phyloP scores from a whole-genome alignment of 2,329 filamentous ascomycete species.

The Mycosphaerelloides madeirae region DNA sequence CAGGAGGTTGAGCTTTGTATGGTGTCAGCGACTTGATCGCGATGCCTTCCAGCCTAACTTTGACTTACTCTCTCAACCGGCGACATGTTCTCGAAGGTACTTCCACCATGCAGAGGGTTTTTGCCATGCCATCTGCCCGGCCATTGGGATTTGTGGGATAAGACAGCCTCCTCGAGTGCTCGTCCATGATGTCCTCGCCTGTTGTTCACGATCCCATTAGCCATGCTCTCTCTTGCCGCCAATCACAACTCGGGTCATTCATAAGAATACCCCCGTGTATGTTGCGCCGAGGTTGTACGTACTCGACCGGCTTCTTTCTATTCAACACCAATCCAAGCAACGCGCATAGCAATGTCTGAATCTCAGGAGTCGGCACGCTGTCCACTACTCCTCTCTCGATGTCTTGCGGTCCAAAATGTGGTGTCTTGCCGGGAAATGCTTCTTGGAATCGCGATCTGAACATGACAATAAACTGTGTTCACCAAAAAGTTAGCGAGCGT shows the following conservation, averaged over 20 bases:
- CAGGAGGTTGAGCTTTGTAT: slow-evolving; percentile 69
- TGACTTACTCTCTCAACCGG: slow-evolving; percentile 70
- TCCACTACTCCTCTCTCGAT: slow-evolving; percentile 82
- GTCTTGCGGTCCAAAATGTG: slow-evolving; percentile 92
- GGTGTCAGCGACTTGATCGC: slow-evolving; percentile 13
- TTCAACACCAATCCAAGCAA: slow-evolving; percentile 84
- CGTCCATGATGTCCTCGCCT: slow-evolving; percentile 90
- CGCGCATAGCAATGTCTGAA: slow-evolving; percentile 84
- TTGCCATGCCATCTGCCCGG: slow-evolving; percentile 73
- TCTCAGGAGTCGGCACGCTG: slow-evolving; percentile 71
- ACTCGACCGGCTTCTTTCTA: slow-evolving; percentile 98
- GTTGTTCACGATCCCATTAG: slow-evolving; percentile 10
- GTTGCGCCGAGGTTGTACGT: slow-evolving; percentile 40
- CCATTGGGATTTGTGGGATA: slow-evolving; percentile 84
- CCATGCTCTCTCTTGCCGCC: too few species aligned
- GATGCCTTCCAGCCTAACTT: background rate
- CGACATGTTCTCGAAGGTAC: slow-evolving; percentile 76
- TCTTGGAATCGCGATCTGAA: slow-evolving; percentile 92
- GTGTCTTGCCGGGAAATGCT: slow-evolving; percentile 77
- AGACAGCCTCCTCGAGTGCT: slow-evolving; percentile 88
- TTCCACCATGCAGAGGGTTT: slow-evolving; percentile 76
- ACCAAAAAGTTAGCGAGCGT: slow-evolving; percentile 39
- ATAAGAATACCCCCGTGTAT: background rate
- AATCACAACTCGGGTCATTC: background rate
- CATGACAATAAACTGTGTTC: slow-evolving; percentile 87